Conservation (phyloP, 768 basidiomycete genomes). For the Rubroboletus satanas region DNA sequence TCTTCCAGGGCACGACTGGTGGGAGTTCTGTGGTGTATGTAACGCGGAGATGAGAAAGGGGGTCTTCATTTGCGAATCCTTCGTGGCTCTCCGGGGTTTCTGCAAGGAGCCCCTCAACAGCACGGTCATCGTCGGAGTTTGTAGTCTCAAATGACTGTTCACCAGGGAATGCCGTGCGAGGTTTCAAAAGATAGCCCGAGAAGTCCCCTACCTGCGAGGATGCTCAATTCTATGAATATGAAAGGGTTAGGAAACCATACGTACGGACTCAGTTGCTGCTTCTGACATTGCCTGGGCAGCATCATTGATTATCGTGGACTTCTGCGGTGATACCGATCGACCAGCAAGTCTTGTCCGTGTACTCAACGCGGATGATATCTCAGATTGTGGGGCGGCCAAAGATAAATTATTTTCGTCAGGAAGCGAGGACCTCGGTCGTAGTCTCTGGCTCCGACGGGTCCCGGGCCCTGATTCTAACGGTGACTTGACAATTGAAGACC, state of each 20-base stretch:
- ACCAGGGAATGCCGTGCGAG: constrained; percentile 25
- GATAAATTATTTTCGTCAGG: constrained; percentile 32
- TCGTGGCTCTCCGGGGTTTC: constrained; percentile 32
- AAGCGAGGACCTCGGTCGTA: constrained; percentile 30
- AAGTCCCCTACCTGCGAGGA: constrained; percentile 29
- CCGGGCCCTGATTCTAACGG: constrained; percentile 32
- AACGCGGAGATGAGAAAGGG: constrained; percentile 36
- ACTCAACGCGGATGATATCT: constrained; percentile 27
- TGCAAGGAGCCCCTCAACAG: constrained; percentile 31
- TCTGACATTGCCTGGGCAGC: constrained; percentile 24
- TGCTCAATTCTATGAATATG: constrained; percentile 29
- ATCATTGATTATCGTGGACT: constrained; percentile 21
- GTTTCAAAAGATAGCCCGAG: constrained; percentile 24
- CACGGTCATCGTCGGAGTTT: constrained; percentile 37
- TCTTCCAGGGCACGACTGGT: constrained; percentile 33
- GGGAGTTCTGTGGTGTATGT: constrained; percentile 34
- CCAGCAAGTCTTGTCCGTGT: constrained; percentile 30
- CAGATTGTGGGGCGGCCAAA: constrained; percentile 23
- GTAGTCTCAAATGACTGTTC: constrained; percentile 32
- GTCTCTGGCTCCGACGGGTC: constrained; percentile 34
- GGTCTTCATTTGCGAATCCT: constrained; percentile 30
- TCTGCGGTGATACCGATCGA: constrained; percentile 34
- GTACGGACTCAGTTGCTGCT: constrained; percentile 28
- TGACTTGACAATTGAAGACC: constrained; percentile 44
- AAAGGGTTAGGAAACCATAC: constrained; percentile 28